Conservation (phyloP, 495 filamentous ascomycete genomes). For the Trypethelium eluteriae region DNA sequence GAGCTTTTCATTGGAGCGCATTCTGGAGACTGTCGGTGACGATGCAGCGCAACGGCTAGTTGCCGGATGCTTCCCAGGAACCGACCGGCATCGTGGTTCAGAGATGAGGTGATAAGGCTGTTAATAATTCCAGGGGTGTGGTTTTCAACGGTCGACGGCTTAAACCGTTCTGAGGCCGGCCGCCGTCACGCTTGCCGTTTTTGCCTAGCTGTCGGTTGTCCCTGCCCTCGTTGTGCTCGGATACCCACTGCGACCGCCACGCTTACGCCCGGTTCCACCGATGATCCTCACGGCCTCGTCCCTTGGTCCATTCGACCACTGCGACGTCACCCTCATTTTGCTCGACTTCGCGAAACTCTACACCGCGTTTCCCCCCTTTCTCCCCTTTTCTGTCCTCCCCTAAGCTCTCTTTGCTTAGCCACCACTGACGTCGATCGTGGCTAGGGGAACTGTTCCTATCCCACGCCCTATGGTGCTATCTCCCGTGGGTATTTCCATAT, state of each 20-base stretch:
- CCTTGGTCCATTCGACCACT: not conserved
- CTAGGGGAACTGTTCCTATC: not conserved
- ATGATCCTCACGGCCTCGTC: not conserved
- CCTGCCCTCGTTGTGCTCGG: no score
- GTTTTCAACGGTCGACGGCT: slow-evolving; percentile 3
- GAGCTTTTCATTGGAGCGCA: not conserved
- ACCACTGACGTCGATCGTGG: not conserved
- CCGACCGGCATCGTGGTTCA: not conserved
- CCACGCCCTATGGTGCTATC: no score
- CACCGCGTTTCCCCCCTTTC: not conserved
- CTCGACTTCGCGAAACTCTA: not conserved
- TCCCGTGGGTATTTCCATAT: not conserved
- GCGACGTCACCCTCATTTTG: slow-evolving; percentile 4
- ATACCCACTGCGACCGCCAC: not conserved
- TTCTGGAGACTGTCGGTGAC: not conserved
- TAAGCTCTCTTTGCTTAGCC: not conserved
- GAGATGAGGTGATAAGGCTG: not conserved
- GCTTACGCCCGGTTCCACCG: not conserved
- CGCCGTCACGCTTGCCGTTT: no score
- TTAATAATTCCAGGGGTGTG: no score
- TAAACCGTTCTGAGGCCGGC: not conserved
- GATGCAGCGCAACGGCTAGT: not conserved
- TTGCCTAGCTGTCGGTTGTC: no score
- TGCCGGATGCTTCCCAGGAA: not conserved
- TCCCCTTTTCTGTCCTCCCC: not conserved